Percentiles rank a stretch among this genome's conserved stretches.
Conservation (phyloP, 2,329 filamentous ascomycete species). For the Fonsecaea erecta region DNA sequence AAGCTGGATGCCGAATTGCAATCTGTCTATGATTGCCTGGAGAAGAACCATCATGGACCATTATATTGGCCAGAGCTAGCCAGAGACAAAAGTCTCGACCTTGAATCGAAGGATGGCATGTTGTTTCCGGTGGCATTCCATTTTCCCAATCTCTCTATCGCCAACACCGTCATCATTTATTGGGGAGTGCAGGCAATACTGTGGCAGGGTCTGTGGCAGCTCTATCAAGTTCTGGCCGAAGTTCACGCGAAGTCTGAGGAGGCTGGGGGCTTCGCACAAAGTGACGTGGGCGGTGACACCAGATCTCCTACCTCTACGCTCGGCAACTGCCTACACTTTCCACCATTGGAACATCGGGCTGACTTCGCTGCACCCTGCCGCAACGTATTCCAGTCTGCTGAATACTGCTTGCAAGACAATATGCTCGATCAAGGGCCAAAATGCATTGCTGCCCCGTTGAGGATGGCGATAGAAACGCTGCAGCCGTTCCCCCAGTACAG, state of each 20-base stretch:
- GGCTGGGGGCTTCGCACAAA: constrained; percentile 2
- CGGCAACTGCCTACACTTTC: constrained; percentile 33
- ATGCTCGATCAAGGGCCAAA: constrained; percentile 32
- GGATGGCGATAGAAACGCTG: constrained; percentile 38
- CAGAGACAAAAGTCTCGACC: constrained; percentile 14
- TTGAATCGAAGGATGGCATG: constrained; percentile 22
- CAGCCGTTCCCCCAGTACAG: constrained; percentile 8
- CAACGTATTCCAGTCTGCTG: constrained; percentile 45
- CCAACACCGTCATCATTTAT: constrained; percentile 41
- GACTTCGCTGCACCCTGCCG: constrained; percentile 39
- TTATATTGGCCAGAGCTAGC: constrained; percentile 43
- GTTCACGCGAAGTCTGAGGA: constrained; percentile 22
- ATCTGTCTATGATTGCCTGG: constrained; percentile 38
- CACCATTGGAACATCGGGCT: constrained; percentile 37
- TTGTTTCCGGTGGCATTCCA: constrained; percentile 42
- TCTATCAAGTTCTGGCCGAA: constrained; percentile 40
- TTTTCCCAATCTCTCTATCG: constrained; percentile 40
- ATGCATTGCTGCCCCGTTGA: constrained; percentile 36
- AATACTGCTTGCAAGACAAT: constrained; percentile 41
- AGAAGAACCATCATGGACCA: constrained; percentile 35
- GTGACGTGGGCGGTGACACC: not conserved
- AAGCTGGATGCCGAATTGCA: constrained; percentile 39
- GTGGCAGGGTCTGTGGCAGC: constrained; percentile 43
- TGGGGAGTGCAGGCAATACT: constrained; percentile 44
- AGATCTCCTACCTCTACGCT: constrained; percentile 8